A percentile compares a stretch with the other conserved stretches of the same genome.
Evolutionary conservation across 192 early-diverging fungal species (phyloP).

Genomic region (Physocladia obscura): DNA sequence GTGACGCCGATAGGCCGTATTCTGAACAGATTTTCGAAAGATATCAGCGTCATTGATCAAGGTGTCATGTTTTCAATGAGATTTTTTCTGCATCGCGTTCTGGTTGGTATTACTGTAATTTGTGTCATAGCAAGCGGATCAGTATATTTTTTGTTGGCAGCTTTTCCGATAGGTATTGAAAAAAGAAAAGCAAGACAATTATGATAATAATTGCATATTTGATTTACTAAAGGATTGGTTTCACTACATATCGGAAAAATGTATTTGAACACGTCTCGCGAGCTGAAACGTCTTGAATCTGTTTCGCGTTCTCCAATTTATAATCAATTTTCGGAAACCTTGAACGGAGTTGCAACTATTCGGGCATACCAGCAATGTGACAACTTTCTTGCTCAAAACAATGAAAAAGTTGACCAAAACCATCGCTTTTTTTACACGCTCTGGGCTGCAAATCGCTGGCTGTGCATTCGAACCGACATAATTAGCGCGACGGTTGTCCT

Average conservation of each 20-base stretch:
- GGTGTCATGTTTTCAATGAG: slow-evolving; percentile 12
- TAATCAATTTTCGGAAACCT: slow-evolving; percentile 77
- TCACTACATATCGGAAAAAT: slow-evolving; percentile 57
- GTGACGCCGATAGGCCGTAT: slow-evolving; percentile 73
- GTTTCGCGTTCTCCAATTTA: slow-evolving; percentile 51
- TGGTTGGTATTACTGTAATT: slow-evolving; percentile 17
- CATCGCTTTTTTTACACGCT: slow-evolving; percentile 28
- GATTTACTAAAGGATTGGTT: neutral
- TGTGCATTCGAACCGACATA: slow-evolving; percentile 23
- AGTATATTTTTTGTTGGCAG: slow-evolving; percentile 58
- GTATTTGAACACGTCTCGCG: slow-evolving; percentile 40
- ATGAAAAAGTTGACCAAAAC: slow-evolving; percentile 11
- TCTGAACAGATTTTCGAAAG: slow-evolving; percentile 81
- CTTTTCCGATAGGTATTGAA: slow-evolving; percentile 29
- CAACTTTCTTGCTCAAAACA: slow-evolving; percentile 11
- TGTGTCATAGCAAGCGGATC: slow-evolving; percentile 47
- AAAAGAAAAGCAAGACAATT: neutral
- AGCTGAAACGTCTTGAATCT: slow-evolving; percentile 54
- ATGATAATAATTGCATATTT: neutral
- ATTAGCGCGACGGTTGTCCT: slow-evolving; percentile 44
- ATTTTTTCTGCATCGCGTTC: slow-evolving; percentile 24
- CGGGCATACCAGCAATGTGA: slow-evolving; percentile 11
- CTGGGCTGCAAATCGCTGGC: slow-evolving; percentile 23
- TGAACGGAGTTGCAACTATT: slow-evolving; percentile 26
- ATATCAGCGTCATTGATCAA: slow-evolving; percentile 66